Evolutionary conservation across 805 yeast genomes (phyloP).

Genomic region (Metschnikowia cerradonensis): DNA sequence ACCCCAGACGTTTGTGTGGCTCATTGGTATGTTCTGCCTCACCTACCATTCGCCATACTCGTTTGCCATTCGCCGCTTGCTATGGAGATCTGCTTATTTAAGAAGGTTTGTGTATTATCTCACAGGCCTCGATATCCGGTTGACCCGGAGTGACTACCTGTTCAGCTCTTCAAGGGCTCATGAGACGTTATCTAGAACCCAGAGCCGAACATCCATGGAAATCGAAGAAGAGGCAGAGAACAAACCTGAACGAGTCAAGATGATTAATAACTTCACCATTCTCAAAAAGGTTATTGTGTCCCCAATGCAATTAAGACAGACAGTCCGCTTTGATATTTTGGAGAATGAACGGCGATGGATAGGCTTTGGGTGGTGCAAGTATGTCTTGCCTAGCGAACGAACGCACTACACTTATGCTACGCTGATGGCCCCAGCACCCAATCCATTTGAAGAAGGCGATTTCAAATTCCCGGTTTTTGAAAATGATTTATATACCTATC

Average conservation of each 20-base stretch:
- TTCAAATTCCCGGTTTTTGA: slow-evolving; percentile 46
- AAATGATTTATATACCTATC: slow-evolving; percentile 33
- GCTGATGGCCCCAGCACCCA: slow-evolving; percentile 28
- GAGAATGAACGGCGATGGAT: slow-evolving; percentile 63
- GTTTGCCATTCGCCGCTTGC: slow-evolving; percentile 38
- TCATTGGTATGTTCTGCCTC: slow-evolving; percentile 34
- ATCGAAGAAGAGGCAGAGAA: slow-evolving; percentile 1
- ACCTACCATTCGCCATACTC: slow-evolving; percentile 49
- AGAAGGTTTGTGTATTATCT: slow-evolving; percentile 35
- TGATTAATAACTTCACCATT: slow-evolving; percentile 36
- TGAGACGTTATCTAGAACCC: slow-evolving; percentile 14
- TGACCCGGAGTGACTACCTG: slow-evolving; percentile 10
- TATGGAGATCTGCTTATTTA: slow-evolving; percentile 48
- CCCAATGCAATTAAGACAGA: slow-evolving; percentile 43
- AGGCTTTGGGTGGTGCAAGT: slow-evolving; percentile 56
- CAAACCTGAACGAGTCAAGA: slow-evolving; percentile 16
- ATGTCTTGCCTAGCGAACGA: slow-evolving; percentile 50
- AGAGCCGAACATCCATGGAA: slow-evolving; percentile 9
- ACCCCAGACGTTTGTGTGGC: slow-evolving; percentile 32
- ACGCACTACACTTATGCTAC: slow-evolving; percentile 44
- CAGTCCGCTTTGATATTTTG: slow-evolving; percentile 46
- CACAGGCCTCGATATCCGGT: slow-evolving; percentile 37
- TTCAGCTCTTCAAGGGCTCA: slow-evolving; percentile 7
- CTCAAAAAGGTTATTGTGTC: slow-evolving; percentile 35
- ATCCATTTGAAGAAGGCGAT: slow-evolving; percentile 12